Evolutionary conservation across 768 basidiomycete species (phyloP).

Genomic region (Lactarius pseudohatsudake): DNA sequence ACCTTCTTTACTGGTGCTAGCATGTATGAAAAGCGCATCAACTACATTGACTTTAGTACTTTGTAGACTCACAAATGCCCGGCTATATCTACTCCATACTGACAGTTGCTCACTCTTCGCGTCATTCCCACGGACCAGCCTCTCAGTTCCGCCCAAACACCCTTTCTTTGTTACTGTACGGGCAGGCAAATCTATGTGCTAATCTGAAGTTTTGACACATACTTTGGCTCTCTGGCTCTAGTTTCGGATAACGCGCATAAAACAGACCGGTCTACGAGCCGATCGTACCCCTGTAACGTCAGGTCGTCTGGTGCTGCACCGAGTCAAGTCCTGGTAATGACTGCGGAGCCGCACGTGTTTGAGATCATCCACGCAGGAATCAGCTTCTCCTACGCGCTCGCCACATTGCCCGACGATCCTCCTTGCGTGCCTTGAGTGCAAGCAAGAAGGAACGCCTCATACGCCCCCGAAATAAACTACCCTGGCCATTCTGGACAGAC

Average conservation of each 20-base stretch:
- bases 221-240: neutral
- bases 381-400: neutral
- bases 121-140: neutral
- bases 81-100: no score
- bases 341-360: neutral
- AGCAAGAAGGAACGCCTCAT: conserved; percentile 3
- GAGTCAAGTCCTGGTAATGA: conserved; percentile 1
- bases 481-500: conserved; percentile 21
- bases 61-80: no score
- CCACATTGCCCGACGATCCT: conserved; percentile 9
- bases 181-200: no score
- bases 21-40: no score
- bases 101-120: no score
- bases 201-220: neutral
- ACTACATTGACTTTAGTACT: no score
- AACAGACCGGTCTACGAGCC: no score
- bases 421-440: neutral
- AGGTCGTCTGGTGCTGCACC: neutral
- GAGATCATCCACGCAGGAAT: neutral
- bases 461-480: neutral
- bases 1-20: no score
- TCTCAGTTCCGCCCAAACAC: neutral
- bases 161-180: no score
- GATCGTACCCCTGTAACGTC: no score
- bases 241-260: no score